phyloP scores from a whole-genome alignment of 108 stramenopile genomes.

The Seminavis robusta region DNA sequence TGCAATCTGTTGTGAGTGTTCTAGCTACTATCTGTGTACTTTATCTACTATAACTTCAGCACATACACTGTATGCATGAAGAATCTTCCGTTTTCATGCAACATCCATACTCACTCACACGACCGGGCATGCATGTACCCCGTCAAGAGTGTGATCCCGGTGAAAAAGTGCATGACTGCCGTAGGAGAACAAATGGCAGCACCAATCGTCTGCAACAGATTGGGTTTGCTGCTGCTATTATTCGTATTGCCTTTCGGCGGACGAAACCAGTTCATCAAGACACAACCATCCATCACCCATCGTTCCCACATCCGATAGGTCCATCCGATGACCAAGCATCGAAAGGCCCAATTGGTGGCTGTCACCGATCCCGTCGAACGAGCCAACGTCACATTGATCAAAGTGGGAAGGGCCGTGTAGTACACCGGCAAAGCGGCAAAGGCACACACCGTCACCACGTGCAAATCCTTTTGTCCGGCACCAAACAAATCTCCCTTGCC shows the following conservation, averaged over 20 bases:
- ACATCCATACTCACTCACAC: too few relatives aligned
- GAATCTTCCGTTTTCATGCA: too few relatives aligned
- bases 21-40: too few relatives aligned
- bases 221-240: background rate
- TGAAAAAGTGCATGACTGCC: slow-evolving; percentile 29
- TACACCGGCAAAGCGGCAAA: slow-evolving; percentile 27
- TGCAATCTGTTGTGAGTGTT: too few relatives aligned
- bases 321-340: slow-evolving; percentile 29
- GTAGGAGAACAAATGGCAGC: slow-evolving; percentile 31
- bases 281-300: slow-evolving; percentile 33
- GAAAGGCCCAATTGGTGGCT: slow-evolving; percentile 6
- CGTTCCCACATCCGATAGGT: slow-evolving; percentile 29
- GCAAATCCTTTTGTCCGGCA: background rate
- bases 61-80: too few relatives aligned
- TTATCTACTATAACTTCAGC: too few relatives aligned
- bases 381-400: slow-evolving; percentile 7
- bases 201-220: slow-evolving; percentile 1
- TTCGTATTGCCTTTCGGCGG: too few relatives aligned
- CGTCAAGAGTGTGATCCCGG: slow-evolving; percentile 31
- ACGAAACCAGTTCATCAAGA: slow-evolving; percentile 1
- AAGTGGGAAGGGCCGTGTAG: slow-evolving; percentile 15
- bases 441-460: slow-evolving; percentile 7
- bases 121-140: slow-evolving; percentile 21
- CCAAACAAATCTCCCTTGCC: background rate
- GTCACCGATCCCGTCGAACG: slow-evolving; percentile 13